A percentile compares a stretch with the other conserved stretches of the same genome.
Evolutionary conservation across 2,329 filamentous ascomycete genomes (phyloP).

Genomic region (Penicillium sp.): DNA sequence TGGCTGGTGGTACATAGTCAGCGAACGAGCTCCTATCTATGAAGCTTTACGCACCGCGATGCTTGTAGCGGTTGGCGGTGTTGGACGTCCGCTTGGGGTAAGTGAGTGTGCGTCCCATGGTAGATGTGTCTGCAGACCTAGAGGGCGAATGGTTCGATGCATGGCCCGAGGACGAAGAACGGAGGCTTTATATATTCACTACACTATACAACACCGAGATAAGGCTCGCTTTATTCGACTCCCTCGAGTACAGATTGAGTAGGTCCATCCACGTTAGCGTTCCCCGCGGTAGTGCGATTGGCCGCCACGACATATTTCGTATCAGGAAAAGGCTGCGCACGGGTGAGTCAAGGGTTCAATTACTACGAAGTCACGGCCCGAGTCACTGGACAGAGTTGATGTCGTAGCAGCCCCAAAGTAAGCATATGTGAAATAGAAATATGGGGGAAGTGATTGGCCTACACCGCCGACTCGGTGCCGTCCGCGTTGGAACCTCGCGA

Average conservation of each 20-base stretch:
- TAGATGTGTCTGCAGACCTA: conserved; percentile 1
- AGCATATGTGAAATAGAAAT: conserved; percentile 15
- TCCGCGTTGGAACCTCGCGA: conserved; percentile 16
- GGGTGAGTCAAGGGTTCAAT: background rate
- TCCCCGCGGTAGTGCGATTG: conserved; percentile 5
- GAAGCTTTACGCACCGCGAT: conserved; percentile 50
- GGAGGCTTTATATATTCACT: conserved; percentile 2
- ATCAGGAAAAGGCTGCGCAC: conserved; percentile 4
- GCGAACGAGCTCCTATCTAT: background rate
- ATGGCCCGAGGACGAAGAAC: background rate
- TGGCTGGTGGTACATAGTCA: conserved; percentile 46
- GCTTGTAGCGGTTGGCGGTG: conserved; percentile 63
- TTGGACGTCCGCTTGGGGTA: conserved; percentile 63
- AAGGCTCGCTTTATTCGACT: conserved; percentile 4
- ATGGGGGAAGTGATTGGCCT: conserved; percentile 24
- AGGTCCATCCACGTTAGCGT: conserved; percentile 15
- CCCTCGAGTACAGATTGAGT: conserved; percentile 1
- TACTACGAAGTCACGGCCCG: background rate
- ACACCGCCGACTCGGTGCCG: conserved; percentile 21
- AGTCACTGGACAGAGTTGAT: no score
- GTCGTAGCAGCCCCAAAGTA: background rate
- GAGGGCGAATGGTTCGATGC: background rate
- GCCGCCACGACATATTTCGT: background rate
- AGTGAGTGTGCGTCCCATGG: conserved; percentile 42
- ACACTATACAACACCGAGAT: background rate